A percentile compares a stretch with the other conserved stretches of the same genome.
Conservation (phyloP, 164 flowering plant species). For the Magnolia kwangsiensis region DNA sequence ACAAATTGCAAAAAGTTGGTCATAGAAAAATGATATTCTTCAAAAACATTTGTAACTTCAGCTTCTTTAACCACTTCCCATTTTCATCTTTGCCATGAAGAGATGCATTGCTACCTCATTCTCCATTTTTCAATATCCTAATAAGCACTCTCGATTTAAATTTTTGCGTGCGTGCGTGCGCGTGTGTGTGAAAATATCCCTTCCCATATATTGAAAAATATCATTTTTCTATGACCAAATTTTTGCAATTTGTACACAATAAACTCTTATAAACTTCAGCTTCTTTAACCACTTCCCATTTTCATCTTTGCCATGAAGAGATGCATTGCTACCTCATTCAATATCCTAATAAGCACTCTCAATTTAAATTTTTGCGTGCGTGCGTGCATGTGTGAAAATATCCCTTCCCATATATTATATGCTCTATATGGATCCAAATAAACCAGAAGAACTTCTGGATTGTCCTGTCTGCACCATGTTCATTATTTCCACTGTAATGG, state of each 20-base stretch:
- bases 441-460: not conserved
- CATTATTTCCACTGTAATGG: too few relatives aligned
- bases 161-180: not conserved
- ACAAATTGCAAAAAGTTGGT: too few relatives aligned
- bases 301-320: conserved; percentile 1
- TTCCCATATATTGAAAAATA: too few relatives aligned
- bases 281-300: not conserved
- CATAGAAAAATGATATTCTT: too few relatives aligned
- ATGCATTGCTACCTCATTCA: not conserved
- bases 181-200: not conserved
- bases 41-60: not conserved
- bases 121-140: not conserved
- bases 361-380: not conserved
- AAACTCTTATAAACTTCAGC: too few relatives aligned
- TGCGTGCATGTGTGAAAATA: not conserved
- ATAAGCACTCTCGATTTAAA: not conserved
- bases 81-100: not conserved
- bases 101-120: not conserved
- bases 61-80: not conserved
- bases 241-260: too few relatives aligned
- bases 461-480: too few relatives aligned
- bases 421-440: not conserved
- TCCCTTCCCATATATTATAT: not conserved
- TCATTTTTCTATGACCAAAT: too few relatives aligned
- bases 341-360: not conserved